Evolutionary conservation across 495 filamentous ascomycete genomes (phyloP).

Genomic region (Aspergillus kassunensis): DNA sequence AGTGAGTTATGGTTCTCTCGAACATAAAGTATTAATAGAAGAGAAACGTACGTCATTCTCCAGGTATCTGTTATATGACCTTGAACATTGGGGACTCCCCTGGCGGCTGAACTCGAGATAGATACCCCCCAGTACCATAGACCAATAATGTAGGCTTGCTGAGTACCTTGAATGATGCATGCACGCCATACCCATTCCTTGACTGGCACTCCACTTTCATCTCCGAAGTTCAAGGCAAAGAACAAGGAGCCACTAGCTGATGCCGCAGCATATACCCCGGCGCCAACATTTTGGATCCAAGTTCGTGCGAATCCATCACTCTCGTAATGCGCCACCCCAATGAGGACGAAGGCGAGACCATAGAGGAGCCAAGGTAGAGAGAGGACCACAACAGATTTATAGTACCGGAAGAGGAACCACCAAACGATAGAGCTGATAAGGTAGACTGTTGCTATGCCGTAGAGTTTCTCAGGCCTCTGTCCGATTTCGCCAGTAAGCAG

Average conservation of each 20-base stretch:
- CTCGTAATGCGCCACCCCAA: slow-evolving; percentile 61
- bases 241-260: slow-evolving; percentile 49
- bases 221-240: slow-evolving; percentile 50
- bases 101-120: slow-evolving; percentile 33
- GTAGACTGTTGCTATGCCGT: slow-evolving; percentile 63
- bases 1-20: slow-evolving; percentile 10
- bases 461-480: slow-evolving; percentile 59
- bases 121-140: slow-evolving; percentile 52
- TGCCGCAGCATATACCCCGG: slow-evolving; percentile 44
- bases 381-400: slow-evolving; percentile 59
- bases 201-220: slow-evolving; percentile 46
- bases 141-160: slow-evolving; percentile 48
- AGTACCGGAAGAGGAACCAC: slow-evolving; percentile 62
- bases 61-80: slow-evolving; percentile 39
- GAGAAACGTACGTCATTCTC: slow-evolving; percentile 43
- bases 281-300: slow-evolving; percentile 49
- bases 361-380: slow-evolving; percentile 61
- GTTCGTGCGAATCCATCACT: slow-evolving; percentile 36
- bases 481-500: slow-evolving; percentile 62
- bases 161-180: slow-evolving; percentile 48
- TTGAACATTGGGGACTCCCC: slow-evolving; percentile 32
- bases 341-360: slow-evolving; percentile 60
- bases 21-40: background rate
- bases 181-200: slow-evolving; percentile 52
- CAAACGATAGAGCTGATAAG: slow-evolving; percentile 57